Conservation (phyloP, 139 green algal species). For the Coccomyxa sp. region DNA sequence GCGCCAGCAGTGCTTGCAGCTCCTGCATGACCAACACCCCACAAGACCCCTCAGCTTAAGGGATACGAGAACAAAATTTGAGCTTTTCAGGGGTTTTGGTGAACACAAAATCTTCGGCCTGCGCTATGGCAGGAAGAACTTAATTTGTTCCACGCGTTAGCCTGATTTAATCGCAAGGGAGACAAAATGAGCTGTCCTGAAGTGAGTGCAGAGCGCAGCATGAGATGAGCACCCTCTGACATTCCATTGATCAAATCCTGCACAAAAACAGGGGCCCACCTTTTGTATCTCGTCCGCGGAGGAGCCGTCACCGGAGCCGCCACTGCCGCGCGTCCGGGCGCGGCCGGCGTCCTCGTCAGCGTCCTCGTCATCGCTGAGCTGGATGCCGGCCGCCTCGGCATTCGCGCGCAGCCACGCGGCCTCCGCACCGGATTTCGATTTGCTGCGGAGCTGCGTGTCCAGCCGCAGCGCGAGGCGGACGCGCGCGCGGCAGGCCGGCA, state of each 20-base stretch:
- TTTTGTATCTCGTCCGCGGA: not conserved
- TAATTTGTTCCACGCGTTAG: not conserved
- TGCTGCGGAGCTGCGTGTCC: slow-evolving; percentile 55
- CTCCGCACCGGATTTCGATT: slow-evolving; percentile 59
- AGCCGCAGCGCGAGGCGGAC: slow-evolving; percentile 51
- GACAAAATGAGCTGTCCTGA: not conserved
- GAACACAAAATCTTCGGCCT: not conserved
- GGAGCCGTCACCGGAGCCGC: not conserved
- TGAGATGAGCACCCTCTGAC: too few relatives aligned
- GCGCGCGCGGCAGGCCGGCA: slow-evolving; percentile 21
- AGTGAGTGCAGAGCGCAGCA: too few relatives aligned
- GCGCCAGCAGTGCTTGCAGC: slow-evolving; percentile 33
- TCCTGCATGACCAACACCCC: slow-evolving; percentile 7
- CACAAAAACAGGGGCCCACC: too few relatives aligned
- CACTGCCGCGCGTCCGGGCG: not conserved
- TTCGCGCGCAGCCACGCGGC: slow-evolving; percentile 45
- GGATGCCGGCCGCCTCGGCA: slow-evolving; percentile 33
- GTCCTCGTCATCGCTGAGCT: slow-evolving; percentile 28
- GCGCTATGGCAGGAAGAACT: not conserved
- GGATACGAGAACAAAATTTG: not conserved
- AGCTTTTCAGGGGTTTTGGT: not conserved
- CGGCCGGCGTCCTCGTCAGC: slow-evolving; percentile 6
- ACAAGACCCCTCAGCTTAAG: not conserved
- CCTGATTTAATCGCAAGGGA: not conserved
- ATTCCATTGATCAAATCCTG: too few relatives aligned